A percentile compares a stretch with the other conserved stretches of the same genome.
Evolutionary conservation across 306 rosid species (phyloP).

Genomic region (Inga laurina): DNA sequence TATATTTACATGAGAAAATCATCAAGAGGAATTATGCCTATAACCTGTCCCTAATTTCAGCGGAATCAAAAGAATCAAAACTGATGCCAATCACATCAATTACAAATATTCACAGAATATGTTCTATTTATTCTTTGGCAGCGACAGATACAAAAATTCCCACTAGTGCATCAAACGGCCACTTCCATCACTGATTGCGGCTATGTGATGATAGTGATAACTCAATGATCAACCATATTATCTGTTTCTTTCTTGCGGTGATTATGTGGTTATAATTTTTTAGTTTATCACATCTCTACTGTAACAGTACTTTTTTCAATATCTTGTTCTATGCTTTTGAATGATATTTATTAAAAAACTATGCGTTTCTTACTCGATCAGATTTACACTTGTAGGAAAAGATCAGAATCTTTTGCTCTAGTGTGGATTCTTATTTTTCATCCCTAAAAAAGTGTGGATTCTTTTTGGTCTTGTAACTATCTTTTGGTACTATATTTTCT

Average conservation of each 20-base stretch:
- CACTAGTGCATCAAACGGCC: slow-evolving; percentile 12
- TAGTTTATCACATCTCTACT: not conserved
- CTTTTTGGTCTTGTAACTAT: not conserved
- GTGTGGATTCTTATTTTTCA: not conserved
- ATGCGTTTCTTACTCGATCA: not conserved
- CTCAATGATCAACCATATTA: not conserved
- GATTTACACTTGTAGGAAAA: not conserved
- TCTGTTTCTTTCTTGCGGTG: not conserved
- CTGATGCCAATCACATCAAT: not conserved
- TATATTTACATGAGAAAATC: not conserved
- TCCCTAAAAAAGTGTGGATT: not conserved
- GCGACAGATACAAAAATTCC: not conserved
- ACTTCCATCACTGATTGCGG: not conserved
- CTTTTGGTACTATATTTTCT: slow-evolving; percentile 4
- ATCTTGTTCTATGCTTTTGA: slow-evolving; percentile 3
- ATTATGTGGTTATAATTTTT: slow-evolving; percentile 14
- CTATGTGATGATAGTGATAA: slow-evolving; percentile 19
- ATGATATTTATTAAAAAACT: slow-evolving; percentile 9
- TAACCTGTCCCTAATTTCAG: not conserved
- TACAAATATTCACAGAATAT: not conserved
- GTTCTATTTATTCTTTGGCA: not conserved
- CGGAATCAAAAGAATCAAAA: not conserved
- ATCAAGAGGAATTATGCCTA: not conserved
- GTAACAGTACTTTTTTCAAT: not conserved
- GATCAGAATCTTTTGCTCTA: not conserved